phyloP scores from a whole-genome alignment of 2,329 filamentous ascomycete species.

The Colletotrichum gloeosporioides region DNA sequence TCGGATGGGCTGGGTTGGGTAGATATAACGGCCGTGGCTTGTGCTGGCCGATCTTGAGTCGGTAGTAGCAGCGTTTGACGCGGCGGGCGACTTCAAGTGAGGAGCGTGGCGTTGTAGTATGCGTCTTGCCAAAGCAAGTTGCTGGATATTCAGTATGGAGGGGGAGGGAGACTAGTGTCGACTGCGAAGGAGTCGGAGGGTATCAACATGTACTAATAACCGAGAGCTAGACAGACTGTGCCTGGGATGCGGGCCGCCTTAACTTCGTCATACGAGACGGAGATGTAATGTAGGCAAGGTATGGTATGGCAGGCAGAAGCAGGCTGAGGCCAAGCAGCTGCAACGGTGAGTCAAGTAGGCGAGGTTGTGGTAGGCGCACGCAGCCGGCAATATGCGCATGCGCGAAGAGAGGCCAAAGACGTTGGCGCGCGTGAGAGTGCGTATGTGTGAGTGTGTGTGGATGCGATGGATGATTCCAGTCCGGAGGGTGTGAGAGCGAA shows the following conservation, averaged over 20 bases:
- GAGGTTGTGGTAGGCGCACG: background rate
- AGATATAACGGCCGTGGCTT: slow-evolving; percentile 10
- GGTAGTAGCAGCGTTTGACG: background rate
- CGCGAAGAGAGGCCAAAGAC: background rate
- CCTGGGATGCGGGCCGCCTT: background rate
- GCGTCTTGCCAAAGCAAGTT: background rate
- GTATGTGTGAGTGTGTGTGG: background rate
- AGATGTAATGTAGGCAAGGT: background rate
- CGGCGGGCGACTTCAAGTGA: background rate
- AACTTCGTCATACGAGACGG: slow-evolving; percentile 9
- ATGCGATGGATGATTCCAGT: background rate
- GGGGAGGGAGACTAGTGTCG: background rate
- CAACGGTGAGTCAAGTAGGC: slow-evolving; percentile 8
- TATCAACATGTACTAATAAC: slow-evolving; percentile 8
- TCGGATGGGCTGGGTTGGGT: background rate
- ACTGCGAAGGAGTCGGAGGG: background rate
- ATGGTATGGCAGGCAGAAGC: slow-evolving; percentile 6
- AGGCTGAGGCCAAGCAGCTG: slow-evolving; percentile 16
- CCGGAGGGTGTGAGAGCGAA: slow-evolving; percentile 5
- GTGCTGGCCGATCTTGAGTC: background rate
- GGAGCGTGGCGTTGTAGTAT: background rate
- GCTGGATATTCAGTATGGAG: background rate
- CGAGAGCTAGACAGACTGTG: background rate
- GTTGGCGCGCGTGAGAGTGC: background rate
- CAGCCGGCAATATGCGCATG: background rate